Percentiles rank a stretch among this genome's conserved stretches.
Evolutionary conservation across 306 rosid species (phyloP).

Genomic region (Acacia acuminata): DNA sequence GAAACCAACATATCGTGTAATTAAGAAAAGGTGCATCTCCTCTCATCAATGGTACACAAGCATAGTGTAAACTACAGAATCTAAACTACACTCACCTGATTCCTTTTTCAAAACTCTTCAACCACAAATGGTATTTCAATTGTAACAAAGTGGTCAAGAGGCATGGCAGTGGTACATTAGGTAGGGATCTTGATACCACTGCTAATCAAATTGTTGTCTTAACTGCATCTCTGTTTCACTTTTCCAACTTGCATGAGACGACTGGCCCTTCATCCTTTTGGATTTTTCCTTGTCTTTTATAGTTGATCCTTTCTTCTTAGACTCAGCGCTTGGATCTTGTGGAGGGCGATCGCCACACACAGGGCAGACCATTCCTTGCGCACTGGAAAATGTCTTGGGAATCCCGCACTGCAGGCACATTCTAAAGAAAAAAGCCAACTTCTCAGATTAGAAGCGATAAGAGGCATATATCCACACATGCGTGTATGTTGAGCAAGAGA

Average conservation of each 20-base stretch:
- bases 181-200: background rate
- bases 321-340: constrained; percentile 49
- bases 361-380: constrained; percentile 91
- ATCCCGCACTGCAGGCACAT: constrained; percentile 97
- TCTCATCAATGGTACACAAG: background rate
- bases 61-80: background rate
- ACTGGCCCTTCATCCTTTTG: constrained; percentile 92
- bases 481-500: background rate
- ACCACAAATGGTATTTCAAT: background rate
- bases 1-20: background rate
- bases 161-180: constrained; percentile 17
- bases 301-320: constrained; percentile 86
- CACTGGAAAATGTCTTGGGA: constrained; percentile 82
- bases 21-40: background rate
- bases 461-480: background rate
- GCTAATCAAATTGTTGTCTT: constrained; percentile 85
- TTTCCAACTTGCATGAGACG: constrained; percentile 95
- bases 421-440: constrained; percentile 43
- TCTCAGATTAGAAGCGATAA: constrained; percentile 17
- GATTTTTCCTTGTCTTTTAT: constrained; percentile 91
- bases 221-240: constrained; percentile 98
- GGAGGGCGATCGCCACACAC: constrained; percentile 81
- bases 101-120: constrained; percentile 20
- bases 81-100: background rate
- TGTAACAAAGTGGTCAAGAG: constrained; percentile 14